These are phyloP conservation scores for Microascus cirrosus DNA, from an alignment of 2,329 filamentous ascomycete genomes.

Conservation along the genomic window DNA sequence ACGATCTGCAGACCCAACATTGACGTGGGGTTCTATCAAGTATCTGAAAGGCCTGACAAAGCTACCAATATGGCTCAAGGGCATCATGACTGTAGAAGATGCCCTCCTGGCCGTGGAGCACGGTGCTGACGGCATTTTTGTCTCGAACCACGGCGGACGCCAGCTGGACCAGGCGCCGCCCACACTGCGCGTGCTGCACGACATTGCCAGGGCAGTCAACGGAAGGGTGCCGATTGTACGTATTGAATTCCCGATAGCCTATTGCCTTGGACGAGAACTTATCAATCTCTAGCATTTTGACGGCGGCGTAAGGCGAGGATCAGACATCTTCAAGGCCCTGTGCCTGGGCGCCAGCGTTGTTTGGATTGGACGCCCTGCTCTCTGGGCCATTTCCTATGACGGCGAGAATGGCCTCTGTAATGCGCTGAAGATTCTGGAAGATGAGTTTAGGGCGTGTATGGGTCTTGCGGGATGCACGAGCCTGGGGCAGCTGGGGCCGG, in stretches of 20 bases:
- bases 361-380: constrained; percentile 29
- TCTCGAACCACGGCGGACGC: constrained; percentile 30
- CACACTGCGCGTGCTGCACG: constrained; percentile 11
- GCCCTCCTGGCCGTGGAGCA: constrained; percentile 23
- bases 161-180: constrained; percentile 25
- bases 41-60: constrained; percentile 6
- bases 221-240: not conserved
- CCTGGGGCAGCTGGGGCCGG: constrained; percentile 6
- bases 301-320: constrained; percentile 25
- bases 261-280: not conserved
- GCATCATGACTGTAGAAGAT: constrained; percentile 27
- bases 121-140: constrained; percentile 25
- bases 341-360: constrained; percentile 27
- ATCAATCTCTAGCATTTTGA: constrained; percentile 14
- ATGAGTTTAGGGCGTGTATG: constrained; percentile 18
- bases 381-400: constrained; percentile 22
- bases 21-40: constrained; percentile 8
- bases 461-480: constrained; percentile 11
- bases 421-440: constrained; percentile 28
- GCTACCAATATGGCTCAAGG: constrained; percentile 27
- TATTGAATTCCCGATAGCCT: not conserved
- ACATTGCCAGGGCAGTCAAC: not conserved
- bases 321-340: constrained; percentile 27
- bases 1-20: constrained; percentile 1
- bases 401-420: constrained; percentile 16